Conservation (phyloP, 805 yeast species). For the Saccharomycopsis sp. region DNA sequence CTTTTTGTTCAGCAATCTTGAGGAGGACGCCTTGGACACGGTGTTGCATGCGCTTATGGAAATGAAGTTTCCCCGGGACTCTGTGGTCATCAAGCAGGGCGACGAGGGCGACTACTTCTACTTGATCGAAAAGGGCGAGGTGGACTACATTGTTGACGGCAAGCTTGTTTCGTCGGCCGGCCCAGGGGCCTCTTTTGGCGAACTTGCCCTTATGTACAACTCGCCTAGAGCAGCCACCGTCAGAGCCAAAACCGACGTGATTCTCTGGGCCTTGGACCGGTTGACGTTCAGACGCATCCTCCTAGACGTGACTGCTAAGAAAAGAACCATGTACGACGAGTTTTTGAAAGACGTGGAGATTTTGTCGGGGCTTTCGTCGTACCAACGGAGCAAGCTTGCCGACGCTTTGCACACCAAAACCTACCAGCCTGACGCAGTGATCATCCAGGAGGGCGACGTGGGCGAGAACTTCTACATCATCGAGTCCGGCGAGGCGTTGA, state of each 20-base stretch:
- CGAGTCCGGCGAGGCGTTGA: conserved; percentile 78
- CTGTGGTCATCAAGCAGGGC: conserved; percentile 78
- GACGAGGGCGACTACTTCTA: conserved; percentile 93
- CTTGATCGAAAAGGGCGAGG: conserved; percentile 76
- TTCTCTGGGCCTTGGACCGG: conserved; percentile 90
- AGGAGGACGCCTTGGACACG: conserved; percentile 59
- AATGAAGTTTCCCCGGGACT: conserved; percentile 49
- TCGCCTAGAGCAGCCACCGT: conserved; percentile 98
- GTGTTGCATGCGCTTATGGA: conserved; percentile 82
- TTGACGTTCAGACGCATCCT: conserved; percentile 87
- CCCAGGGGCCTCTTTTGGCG: conserved; percentile 91
- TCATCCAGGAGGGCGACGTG: conserved; percentile 79
- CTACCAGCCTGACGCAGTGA: conserved; percentile 62
- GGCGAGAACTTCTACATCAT: conserved; percentile 72
- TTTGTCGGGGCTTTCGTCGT: conserved; percentile 60
- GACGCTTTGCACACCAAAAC: conserved; percentile 84
- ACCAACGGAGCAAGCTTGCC: conserved; percentile 86
- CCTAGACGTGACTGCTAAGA: conserved; percentile 82
- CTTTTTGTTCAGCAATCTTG: conserved; percentile 73
- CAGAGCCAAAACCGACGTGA: conserved; percentile 58
- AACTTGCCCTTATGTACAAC: conserved; percentile 94
- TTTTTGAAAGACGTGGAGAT: conserved; percentile 84
- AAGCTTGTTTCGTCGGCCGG: conserved; percentile 66
- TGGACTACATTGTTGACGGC: conserved; percentile 67
- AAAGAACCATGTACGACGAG: conserved; percentile 84